Conservation (phyloP, 805 yeast genomes). For the Ogataea methanolica region DNA sequence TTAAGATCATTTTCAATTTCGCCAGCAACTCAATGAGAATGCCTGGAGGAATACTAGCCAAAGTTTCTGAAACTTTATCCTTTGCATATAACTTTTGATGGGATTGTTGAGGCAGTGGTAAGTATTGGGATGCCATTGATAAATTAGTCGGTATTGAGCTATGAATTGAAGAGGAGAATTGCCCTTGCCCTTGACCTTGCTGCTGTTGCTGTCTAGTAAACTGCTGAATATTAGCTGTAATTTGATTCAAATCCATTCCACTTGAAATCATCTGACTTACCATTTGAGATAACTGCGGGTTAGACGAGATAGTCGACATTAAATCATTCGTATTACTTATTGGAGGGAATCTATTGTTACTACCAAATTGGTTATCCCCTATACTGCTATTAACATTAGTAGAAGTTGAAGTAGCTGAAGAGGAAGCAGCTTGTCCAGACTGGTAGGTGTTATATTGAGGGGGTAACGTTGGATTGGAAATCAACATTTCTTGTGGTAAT, state of each 20-base stretch:
- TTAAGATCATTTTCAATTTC: constrained; percentile 54
- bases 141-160: constrained; percentile 41
- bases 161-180: constrained; percentile 2
- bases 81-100: constrained; percentile 35
- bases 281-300: constrained; percentile 30
- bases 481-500: constrained; percentile 46
- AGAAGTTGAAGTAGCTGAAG: background rate
- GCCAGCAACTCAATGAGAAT: constrained; percentile 66
- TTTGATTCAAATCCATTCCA: constrained; percentile 33
- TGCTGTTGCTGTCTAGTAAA: constrained; percentile 18
- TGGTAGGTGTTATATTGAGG: constrained; percentile 21
- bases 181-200: constrained; percentile 10
- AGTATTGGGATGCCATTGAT: constrained; percentile 48
- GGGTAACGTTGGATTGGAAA: constrained; percentile 17
- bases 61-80: constrained; percentile 56
- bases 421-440: constrained; percentile 1
- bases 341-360: constrained; percentile 10
- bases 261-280: constrained; percentile 32
- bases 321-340: constrained; percentile 17
- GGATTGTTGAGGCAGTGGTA: constrained; percentile 44
- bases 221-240: constrained; percentile 26
- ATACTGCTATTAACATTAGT: background rate
- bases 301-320: constrained; percentile 22
- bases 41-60: constrained; percentile 64
- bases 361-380: background rate